Evolutionary conservation across 2,329 filamentous ascomycete genomes (phyloP).

Genomic region (Monilinia aucupariae): DNA sequence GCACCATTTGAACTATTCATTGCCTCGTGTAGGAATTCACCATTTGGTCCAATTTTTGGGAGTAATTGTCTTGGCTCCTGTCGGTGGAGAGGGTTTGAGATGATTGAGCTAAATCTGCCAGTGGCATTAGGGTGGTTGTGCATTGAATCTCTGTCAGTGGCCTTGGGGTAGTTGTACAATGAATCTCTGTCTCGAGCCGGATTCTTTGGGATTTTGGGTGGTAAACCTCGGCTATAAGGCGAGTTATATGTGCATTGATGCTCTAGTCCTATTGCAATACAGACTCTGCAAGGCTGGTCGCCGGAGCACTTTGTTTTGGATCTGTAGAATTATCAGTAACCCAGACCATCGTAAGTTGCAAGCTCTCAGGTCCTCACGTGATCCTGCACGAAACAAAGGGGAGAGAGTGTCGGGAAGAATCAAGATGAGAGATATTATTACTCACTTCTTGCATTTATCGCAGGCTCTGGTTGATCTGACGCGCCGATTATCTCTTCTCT

Average conservation of each 20-base stretch:
- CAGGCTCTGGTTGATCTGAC: constrained; percentile 42
- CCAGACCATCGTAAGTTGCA: no score
- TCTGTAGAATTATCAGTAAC: constrained; percentile 21
- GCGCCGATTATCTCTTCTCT: constrained; percentile 11
- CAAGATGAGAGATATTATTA: not conserved
- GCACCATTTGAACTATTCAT: not conserved
- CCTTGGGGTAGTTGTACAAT: not conserved
- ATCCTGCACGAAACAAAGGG: not conserved
- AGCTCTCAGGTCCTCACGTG: not conserved
- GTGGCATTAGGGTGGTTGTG: not conserved
- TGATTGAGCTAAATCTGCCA: not conserved
- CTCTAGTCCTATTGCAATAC: constrained; percentile 19
- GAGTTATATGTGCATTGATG: not conserved
- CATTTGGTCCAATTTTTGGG: not conserved
- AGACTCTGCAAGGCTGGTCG: constrained; percentile 38
- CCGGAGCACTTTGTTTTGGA: constrained; percentile 40
- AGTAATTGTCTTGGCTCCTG: not conserved
- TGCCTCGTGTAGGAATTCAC: not conserved
- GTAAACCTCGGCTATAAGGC: not conserved
- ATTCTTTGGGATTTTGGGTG: not conserved
- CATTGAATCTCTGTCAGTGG: not conserved
- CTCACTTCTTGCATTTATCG: constrained; percentile 45
- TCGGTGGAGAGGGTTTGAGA: no score
- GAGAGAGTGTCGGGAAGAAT: not conserved
- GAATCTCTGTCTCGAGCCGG: not conserved